A percentile compares a stretch with the other conserved stretches of the same genome.
Conservation (phyloP, 2,329 filamentous ascomycete genomes). For the Pestalotiopsis sp. region DNA sequence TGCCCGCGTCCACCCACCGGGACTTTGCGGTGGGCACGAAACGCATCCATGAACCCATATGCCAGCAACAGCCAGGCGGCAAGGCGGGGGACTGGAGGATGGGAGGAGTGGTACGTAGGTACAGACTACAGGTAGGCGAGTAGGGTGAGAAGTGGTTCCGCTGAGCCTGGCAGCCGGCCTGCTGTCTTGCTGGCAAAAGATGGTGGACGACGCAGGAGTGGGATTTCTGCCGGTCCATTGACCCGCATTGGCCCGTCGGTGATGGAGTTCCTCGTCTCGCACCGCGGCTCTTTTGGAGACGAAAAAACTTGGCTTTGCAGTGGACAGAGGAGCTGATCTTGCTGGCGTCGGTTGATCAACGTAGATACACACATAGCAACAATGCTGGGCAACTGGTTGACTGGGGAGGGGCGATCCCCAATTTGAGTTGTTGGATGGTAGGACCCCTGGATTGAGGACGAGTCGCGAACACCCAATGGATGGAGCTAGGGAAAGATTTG, state of each 20-base stretch:
- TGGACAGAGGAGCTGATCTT: background rate
- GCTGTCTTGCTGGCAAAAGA: background rate
- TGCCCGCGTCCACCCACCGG: background rate
- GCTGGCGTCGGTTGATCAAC: background rate
- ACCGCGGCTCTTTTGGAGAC: background rate
- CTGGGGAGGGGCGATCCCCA: background rate
- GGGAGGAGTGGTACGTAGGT: background rate
- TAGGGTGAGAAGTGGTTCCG: too few species aligned
- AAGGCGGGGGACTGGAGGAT: background rate
- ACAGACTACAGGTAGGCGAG: too few species aligned
- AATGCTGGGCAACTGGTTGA: background rate
- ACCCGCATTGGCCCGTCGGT: background rate
- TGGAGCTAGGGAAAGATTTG: conserved; percentile 1
- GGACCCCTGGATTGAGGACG: background rate
- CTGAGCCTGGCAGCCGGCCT: background rate
- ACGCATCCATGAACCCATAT: background rate
- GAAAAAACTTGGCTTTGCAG: background rate
- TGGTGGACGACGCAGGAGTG: background rate
- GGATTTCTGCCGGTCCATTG: background rate
- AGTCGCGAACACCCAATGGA: conserved; percentile 2
- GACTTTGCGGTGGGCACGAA: background rate
- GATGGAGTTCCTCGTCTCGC: background rate
- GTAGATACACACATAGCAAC: background rate
- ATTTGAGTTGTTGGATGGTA: background rate
- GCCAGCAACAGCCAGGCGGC: background rate